A percentile compares a stretch with the other conserved stretches of the same genome.
Conservation (phyloP, 1,139 yeast species). For the Casaregolazyma lundiana region DNA sequence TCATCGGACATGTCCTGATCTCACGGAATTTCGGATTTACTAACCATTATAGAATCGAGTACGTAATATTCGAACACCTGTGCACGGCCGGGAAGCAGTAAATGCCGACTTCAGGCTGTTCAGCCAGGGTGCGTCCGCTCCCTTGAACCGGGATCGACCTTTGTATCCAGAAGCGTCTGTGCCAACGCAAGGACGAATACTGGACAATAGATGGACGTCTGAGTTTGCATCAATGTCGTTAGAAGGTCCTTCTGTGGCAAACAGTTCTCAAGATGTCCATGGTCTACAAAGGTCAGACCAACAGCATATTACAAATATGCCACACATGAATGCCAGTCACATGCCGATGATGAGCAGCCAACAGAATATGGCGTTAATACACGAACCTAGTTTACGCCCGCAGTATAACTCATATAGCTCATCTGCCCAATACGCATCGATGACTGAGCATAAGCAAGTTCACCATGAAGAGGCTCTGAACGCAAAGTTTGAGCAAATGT, state of each 20-base stretch:
- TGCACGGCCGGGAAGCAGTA: neutral
- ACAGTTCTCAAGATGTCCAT: neutral
- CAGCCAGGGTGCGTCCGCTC: neutral
- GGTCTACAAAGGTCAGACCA: constrained; percentile 2
- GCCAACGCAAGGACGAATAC: neutral
- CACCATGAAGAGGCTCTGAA: constrained; percentile 21
- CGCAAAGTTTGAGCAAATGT: constrained; percentile 27
- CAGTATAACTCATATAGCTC: neutral
- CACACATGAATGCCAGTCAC: neutral
- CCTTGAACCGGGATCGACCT: neutral
- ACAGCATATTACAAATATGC: neutral
- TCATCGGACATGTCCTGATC: neutral
- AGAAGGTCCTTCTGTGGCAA: neutral
- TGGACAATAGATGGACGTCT: constrained; percentile 9
- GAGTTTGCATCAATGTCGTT: constrained; percentile 17
- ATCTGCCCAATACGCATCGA: constrained; percentile 15
- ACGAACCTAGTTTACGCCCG: neutral
- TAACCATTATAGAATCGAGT: neutral
- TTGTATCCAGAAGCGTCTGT: neutral
- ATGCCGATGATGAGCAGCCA: neutral
- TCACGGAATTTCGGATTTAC: neutral
- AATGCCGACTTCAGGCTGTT: neutral
- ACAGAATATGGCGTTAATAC: neutral
- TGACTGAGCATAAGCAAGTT: constrained; percentile 26
- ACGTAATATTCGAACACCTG: neutral